phyloP scores from a whole-genome alignment of 2,329 filamentous ascomycete species.

The Alternaria sp. region DNA sequence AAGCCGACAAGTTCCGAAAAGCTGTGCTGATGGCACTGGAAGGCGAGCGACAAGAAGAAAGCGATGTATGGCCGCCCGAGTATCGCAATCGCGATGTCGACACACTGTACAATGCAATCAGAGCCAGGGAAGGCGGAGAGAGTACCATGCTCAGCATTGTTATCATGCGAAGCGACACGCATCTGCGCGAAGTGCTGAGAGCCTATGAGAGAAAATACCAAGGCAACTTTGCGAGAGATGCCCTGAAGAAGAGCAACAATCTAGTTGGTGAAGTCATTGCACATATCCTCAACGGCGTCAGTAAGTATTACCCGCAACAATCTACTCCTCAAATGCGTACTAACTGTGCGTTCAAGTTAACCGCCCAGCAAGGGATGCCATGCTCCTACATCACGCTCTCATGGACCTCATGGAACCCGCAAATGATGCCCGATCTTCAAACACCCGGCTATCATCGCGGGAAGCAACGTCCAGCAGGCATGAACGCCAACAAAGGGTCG shows the following conservation, averaged over 20 bases:
- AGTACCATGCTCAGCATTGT: conserved; percentile 86
- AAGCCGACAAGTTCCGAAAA: conserved; percentile 94
- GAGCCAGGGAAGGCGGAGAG: conserved; percentile 80
- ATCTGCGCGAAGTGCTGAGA: conserved; percentile 80
- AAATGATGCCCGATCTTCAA: conserved; percentile 35
- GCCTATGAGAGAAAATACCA: conserved; percentile 77
- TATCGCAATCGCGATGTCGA: conserved; percentile 70
- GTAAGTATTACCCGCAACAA: not conserved
- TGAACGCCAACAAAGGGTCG: conserved; percentile 70
- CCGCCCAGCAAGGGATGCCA: conserved; percentile 88
- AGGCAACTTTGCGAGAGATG: conserved; percentile 86
- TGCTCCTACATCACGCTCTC: conserved; percentile 90
- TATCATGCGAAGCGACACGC: conserved; percentile 78
- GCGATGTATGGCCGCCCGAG: conserved; percentile 68
- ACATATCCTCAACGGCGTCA: conserved; percentile 94
- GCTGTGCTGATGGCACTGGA: conserved; percentile 86
- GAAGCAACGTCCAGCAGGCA: conserved; percentile 46
- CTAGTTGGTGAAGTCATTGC: conserved; percentile 93
- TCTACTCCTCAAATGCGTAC: no score
- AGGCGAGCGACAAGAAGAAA: conserved; percentile 82
- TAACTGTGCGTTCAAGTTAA: conserved; percentile 64
- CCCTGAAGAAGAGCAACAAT: conserved; percentile 87
- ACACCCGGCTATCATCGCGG: conserved; percentile 30
- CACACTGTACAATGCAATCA: conserved; percentile 73
- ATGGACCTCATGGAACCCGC: conserved; percentile 59